A percentile compares a stretch with the other conserved stretches of the same genome.
Conservation (phyloP, 164 flowering plant genomes). For the Magnolia changhungtana region DNA sequence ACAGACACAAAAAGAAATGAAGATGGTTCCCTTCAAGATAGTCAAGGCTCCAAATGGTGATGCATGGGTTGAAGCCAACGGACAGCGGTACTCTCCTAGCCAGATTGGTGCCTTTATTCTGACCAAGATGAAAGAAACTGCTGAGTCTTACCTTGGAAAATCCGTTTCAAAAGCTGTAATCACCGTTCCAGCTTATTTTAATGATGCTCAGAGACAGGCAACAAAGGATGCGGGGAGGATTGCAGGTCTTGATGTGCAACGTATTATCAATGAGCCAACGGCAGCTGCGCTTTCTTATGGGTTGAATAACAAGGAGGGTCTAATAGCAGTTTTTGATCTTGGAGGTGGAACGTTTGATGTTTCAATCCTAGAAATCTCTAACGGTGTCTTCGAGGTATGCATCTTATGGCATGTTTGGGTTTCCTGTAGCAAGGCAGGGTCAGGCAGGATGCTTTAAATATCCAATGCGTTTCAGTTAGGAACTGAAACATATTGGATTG, state of each 20-base stretch:
- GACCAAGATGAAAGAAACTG: constrained; percentile 75
- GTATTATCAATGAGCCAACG: constrained; percentile 78
- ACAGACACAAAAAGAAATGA: constrained; percentile 70
- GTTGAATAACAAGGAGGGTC: constrained; percentile 62
- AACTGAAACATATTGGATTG: too few relatives aligned
- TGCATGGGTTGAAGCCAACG: constrained; percentile 74
- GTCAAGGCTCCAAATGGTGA: constrained; percentile 69
- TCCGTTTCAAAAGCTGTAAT: constrained; percentile 56
- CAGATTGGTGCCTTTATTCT: constrained; percentile 70
- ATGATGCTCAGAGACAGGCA: constrained; percentile 76
- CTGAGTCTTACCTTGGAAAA: constrained; percentile 62
- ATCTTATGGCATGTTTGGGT: neutral
- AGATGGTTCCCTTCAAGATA: constrained; percentile 71
- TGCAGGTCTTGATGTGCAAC: constrained; percentile 64
- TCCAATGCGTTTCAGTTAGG: neutral
- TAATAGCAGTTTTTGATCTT: constrained; percentile 70
- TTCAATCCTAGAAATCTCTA: constrained; percentile 64
- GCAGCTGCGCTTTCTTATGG: constrained; percentile 80
- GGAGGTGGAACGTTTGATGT: constrained; percentile 86
- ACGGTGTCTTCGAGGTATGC: constrained; percentile 66
- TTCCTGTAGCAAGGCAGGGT: too few relatives aligned
- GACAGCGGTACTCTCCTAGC: constrained; percentile 64
- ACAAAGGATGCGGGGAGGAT: constrained; percentile 77
- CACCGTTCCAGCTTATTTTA: constrained; percentile 72
- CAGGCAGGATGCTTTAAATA: too few relatives aligned